Percentiles rank a stretch among this genome's conserved stretches.
Evolutionary conservation across 129 eudicot species (phyloP).

Genomic region (Helianthus tuberosus): DNA sequence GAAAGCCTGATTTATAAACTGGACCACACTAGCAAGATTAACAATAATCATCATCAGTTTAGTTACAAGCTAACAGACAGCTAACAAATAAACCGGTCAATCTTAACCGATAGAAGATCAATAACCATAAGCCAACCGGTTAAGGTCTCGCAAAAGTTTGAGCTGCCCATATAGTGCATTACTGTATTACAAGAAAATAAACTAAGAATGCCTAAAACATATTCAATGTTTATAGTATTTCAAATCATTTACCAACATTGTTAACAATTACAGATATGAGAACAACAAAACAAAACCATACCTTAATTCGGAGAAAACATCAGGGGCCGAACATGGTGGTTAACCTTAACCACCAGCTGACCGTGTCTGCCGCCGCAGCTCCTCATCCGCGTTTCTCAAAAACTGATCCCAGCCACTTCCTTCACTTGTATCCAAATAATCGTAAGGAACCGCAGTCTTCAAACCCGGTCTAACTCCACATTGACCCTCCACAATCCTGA

Average conservation of each 20-base stretch:
- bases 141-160: too few relatives aligned
- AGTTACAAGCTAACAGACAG: too few relatives aligned
- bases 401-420: slow-evolving; percentile 99
- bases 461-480: slow-evolving; percentile 85
- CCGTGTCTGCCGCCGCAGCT: slow-evolving; percentile 51
- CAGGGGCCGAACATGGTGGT: background rate
- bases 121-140: too few relatives aligned
- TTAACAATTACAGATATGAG: slow-evolving; percentile 3
- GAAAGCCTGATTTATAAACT: too few relatives aligned
- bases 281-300: background rate
- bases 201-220: too few relatives aligned
- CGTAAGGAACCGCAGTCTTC: slow-evolving; percentile 96
- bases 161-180: too few relatives aligned
- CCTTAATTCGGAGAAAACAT: background rate
- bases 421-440: slow-evolving; percentile 81
- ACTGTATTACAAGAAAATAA: too few relatives aligned
- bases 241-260: background rate
- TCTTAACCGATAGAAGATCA: too few relatives aligned
- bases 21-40: too few relatives aligned
- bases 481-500: slow-evolving; percentile 70
- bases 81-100: too few relatives aligned
- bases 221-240: background rate
- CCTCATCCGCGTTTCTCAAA: slow-evolving; percentile 74
- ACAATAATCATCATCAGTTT: too few relatives aligned
- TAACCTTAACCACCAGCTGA: slow-evolving; percentile 48